Base-by-base conservation (phyloP, 257 asterid genomes). In the Solanum acaule region DNA sequence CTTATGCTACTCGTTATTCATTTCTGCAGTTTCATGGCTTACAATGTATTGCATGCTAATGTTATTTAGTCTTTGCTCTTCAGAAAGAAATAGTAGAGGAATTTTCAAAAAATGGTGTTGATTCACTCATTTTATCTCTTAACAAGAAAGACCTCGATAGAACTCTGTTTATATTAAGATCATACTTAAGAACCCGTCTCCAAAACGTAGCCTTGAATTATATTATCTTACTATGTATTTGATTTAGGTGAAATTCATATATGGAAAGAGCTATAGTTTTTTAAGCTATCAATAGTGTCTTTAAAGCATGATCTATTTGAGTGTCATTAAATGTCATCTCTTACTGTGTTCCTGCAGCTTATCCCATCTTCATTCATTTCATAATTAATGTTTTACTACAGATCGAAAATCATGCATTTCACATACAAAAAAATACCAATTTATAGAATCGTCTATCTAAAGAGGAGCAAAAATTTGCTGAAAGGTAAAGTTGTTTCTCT, bases 121-220 rank as follows among this genome's bases (percentile, higher is more conserved):
- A 97, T 87, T 98, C 98, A 4, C 94, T 97, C 68, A 95, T 95
- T 0, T 92, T 93, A 40, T 97, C 99, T 42, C 99, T 97, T 85
- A 94, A 95, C 92, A 96, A 95, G 93, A 94, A 96, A 98, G 98
- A 97, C 92, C 87, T 96, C 93, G 98, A 94, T 78, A 93, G 98
- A 86, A 96, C 96, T 52, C 88, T 93, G 91, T 96, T 92, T 88
- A 92, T 96, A 37, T 92, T 97, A 90, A 93, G 98, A 90, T 97
- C 98, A 42, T 97, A 97, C 92, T 90, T 97, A 29, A 96, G 98
- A 61, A 93, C 96, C 89, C 98, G 98, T 86, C 96, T 95, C 67
- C 96, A 93, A 89, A 97, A 95, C 98, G 99, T 97, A 90, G 87
- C 86, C 61, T 44, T 85, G 38, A 87, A 83, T 37, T 76, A 71